Evolutionary conservation across 2,329 filamentous ascomycete genomes (phyloP), one percentile per base, ranked within the genome.

Genomic region (Verticillium tricorpus): DNA sequence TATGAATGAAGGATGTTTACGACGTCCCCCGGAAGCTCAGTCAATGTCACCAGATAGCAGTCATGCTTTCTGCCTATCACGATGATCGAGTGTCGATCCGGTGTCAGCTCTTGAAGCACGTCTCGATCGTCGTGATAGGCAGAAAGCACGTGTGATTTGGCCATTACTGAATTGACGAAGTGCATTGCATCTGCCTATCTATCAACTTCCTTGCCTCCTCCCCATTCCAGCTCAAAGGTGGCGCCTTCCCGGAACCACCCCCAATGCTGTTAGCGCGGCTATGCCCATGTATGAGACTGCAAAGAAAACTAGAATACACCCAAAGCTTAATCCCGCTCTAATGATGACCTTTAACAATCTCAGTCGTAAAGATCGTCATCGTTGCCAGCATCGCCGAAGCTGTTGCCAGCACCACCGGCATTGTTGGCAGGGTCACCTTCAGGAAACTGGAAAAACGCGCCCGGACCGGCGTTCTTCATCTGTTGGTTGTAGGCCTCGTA

Each of bases 401-500:
- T 77, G 80, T 84, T 82, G 68, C 84, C 78, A 80, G 85, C 75
- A 79, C 85, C 69, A 77, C 81, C 75, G 70, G 79, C 71, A 76
- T 86, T 83, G 85, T 90, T 76, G 83, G 90, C 84, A 84, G 91
- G 82, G 22, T 87, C 91, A 69, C 85, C 90, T 64, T 84, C 82
- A 35, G 91, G 94, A 88, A 99, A 99, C 79, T 96, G 93, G 91
- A 99, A 99, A 86, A 95, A 97, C 70, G 92, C 93, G 72, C 93
- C 94, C 45, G 93, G 93, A 59, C 93, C 93, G 63, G 92, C 89
- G 76, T 96, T 97, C 91, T 99, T 99, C 93, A 99, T 96, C 77
- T 94, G 94, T 82, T 98, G 94, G 50, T 94, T 91, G 72, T 99
- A 99, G 5, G 95, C 94, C 84, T 99, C 95, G 80, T 99, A 99